Percentiles rank a stretch among this genome's conserved stretches.
phyloP scores from a whole-genome alignment of 2,329 filamentous ascomycete species.

The Diaporthe nobilis region DNA sequence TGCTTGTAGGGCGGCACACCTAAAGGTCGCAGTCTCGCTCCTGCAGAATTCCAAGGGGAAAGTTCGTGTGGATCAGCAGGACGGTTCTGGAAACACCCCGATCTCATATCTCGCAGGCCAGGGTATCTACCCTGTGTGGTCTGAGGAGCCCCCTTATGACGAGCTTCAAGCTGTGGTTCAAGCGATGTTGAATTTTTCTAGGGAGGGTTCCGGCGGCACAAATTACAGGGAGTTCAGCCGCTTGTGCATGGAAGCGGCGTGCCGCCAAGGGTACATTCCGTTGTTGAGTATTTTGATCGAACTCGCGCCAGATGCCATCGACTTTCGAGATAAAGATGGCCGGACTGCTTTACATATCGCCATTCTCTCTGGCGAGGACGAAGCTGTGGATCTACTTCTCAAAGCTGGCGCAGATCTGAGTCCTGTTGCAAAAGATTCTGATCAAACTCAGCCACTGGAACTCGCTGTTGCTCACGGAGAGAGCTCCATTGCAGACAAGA shows the following conservation, averaged over 20 bases:
- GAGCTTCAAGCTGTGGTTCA: neutral
- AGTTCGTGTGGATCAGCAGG: neutral
- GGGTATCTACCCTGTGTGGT: constrained; percentile 1
- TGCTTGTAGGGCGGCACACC: constrained; percentile 23
- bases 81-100: neutral
- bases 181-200: neutral
- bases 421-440: neutral
- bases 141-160: neutral
- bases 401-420: neutral
- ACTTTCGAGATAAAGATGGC: neutral
- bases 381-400: constrained; percentile 1
- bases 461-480: neutral
- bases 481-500: neutral
- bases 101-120: constrained; percentile 8
- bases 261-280: neutral
- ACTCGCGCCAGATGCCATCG: neutral
- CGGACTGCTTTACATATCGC: constrained; percentile 5
- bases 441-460: neutral
- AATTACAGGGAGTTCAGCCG: neutral
- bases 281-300: constrained; percentile 1
- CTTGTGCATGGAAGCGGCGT: constrained; percentile 5
- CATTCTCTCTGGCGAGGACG: neutral
- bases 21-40: constrained; percentile 7
- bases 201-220: neutral
- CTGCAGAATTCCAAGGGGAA: neutral